These are phyloP conservation scores for Coemansia sp. DNA, from an alignment of 192 early-diverging fungal species.

Conservation along the genomic window DNA sequence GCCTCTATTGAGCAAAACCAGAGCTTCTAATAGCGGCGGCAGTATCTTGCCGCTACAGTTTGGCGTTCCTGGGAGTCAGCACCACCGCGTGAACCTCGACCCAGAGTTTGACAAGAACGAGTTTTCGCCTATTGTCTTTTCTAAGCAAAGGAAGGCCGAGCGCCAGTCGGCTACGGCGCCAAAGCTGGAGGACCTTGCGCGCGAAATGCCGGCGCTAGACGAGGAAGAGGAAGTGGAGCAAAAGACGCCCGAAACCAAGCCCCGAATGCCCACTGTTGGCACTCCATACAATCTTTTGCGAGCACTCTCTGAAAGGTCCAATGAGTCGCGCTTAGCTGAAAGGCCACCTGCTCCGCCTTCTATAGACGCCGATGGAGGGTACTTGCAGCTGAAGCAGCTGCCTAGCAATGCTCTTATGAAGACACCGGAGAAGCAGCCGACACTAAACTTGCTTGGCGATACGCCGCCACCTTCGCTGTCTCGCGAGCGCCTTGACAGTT, in stretches of 20 bases:
- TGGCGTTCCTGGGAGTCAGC: neutral
- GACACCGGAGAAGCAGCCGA: constrained; percentile 23
- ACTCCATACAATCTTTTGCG: constrained; percentile 27
- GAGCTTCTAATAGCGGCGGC: neutral
- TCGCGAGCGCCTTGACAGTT: constrained; percentile 28
- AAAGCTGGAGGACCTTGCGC: constrained; percentile 5
- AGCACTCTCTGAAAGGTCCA: constrained; percentile 33
- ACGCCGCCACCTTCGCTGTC: constrained; percentile 1
- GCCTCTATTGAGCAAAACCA: constrained; percentile 2
- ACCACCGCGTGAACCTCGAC: constrained; percentile 8
- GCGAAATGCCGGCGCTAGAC: neutral
- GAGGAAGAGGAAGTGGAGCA: neutral
- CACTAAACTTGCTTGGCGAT: neutral
- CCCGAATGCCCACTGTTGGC: constrained; percentile 1
- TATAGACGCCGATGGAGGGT: neutral
- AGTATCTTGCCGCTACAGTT: neutral
- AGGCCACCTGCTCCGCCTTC: neutral
- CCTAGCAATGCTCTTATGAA: neutral
- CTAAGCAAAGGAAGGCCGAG: constrained; percentile 14
- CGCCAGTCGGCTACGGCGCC: neutral
- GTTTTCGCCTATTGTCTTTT: constrained; percentile 22
- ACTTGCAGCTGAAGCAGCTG: neutral
- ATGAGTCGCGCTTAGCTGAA: constrained; percentile 13
- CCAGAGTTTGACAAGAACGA: constrained; percentile 28
- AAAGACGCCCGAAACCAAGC: constrained; percentile 18